These are phyloP conservation scores for Tremella mesenterica DNA, from an alignment of 768 basidiomycete genomes.

Conservation along the genomic window DNA sequence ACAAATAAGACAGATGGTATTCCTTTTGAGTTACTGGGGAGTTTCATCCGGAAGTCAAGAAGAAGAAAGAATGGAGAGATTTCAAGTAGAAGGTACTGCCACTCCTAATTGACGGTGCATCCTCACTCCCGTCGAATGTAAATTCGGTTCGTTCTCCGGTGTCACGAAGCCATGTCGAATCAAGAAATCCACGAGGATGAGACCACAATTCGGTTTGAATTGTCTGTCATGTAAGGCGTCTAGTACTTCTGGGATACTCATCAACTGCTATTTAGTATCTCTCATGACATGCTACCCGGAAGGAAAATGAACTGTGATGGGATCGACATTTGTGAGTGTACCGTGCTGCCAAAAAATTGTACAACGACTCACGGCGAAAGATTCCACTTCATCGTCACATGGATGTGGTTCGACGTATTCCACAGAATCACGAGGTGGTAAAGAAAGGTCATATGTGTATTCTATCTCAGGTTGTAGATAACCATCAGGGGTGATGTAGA, in stretches of 20 bases:
- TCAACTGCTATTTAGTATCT: constrained; percentile 52
- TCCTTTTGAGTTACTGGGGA: too few relatives aligned
- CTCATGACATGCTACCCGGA: too few relatives aligned
- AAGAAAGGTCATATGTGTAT: constrained; percentile 69
- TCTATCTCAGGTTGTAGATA: constrained; percentile 74
- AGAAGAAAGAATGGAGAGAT: background rate
- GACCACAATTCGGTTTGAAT: constrained; percentile 89
- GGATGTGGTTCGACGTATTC: constrained; percentile 59
- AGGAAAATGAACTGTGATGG: too few relatives aligned
- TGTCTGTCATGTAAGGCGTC: constrained; percentile 57
- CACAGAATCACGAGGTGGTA: constrained; percentile 50
- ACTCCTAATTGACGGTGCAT: constrained; percentile 28
- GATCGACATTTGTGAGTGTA: too few relatives aligned
- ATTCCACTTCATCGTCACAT: constrained; percentile 87
- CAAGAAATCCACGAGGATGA: constrained; percentile 81
- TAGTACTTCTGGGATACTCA: constrained; percentile 58
- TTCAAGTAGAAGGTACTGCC: constrained; percentile 12
- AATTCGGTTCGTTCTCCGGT: constrained; percentile 77
- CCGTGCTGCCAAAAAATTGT: background rate
- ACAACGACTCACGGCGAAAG: constrained; percentile 62
- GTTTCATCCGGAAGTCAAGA: background rate
- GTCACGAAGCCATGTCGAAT: constrained; percentile 77
- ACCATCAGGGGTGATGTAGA: constrained; percentile 59
- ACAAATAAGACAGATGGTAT: too few relatives aligned
- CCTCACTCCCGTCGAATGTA: constrained; percentile 55